These are phyloP conservation scores for Colletotrichum lentis DNA, from an alignment of 2,329 filamentous ascomycete species.

Conservation along the genomic window DNA sequence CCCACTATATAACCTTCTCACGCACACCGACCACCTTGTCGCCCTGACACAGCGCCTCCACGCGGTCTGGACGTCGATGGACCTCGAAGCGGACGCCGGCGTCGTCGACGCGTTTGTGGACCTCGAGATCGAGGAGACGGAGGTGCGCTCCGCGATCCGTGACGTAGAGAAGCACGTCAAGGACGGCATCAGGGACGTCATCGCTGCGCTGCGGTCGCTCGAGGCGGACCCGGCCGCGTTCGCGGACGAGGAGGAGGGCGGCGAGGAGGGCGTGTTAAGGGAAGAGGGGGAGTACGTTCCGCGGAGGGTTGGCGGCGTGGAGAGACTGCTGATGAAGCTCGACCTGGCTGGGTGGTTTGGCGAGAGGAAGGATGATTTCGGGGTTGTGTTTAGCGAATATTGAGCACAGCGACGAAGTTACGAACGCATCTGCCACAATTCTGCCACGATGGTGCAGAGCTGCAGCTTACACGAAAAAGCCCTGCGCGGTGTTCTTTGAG, in stretches of 20 bases:
- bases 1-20: constrained; percentile 71
- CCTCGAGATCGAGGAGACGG: constrained; percentile 74
- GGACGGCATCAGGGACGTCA: constrained; percentile 71
- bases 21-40: constrained; percentile 82
- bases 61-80: constrained; percentile 77
- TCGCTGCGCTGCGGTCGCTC: constrained; percentile 60
- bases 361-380: constrained; percentile 41
- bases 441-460: not conserved
- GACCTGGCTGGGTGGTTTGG: constrained; percentile 72
- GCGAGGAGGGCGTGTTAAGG: constrained; percentile 42
- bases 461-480: not conserved
- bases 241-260: constrained; percentile 52
- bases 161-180: constrained; percentile 72
- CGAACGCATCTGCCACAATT: not conserved
- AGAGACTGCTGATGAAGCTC: constrained; percentile 89
- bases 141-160: constrained; percentile 71
- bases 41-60: constrained; percentile 80
- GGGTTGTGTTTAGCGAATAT: constrained; percentile 26
- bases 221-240: constrained; percentile 57
- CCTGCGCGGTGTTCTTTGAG: too few relatives aligned
- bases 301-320: constrained; percentile 78
- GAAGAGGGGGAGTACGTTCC: constrained; percentile 70
- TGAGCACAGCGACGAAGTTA: constrained; percentile 5
- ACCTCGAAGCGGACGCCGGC: constrained; percentile 83
- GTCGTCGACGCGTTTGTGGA: constrained; percentile 79